phyloP scores from a whole-genome alignment of 2,329 filamentous ascomycete genomes.

The Fusarium ramigenum region DNA sequence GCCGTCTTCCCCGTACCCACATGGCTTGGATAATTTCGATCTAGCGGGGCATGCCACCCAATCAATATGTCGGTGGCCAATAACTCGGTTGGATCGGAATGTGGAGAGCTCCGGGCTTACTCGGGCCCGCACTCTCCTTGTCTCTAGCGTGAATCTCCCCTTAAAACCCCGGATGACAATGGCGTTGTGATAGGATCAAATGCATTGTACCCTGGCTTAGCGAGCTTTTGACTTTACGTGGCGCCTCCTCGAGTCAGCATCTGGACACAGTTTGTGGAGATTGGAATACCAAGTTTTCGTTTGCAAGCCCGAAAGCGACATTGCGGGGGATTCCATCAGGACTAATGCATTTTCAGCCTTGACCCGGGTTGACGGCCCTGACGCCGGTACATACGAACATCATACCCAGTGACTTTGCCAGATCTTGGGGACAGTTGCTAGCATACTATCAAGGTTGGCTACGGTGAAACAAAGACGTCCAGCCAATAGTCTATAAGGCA shows the following conservation, averaged over 20 bases:
- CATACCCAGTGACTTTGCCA: not conserved
- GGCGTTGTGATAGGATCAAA: not conserved
- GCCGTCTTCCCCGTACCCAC: not conserved
- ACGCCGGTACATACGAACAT: not conserved
- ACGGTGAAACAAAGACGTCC: rapidly evolving
- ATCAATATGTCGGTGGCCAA: not conserved
- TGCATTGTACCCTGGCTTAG: no score
- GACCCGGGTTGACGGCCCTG: rapidly evolving
- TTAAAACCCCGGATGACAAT: not conserved
- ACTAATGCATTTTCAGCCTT: not conserved
- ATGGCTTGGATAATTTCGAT: not conserved
- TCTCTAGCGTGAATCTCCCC: not conserved
- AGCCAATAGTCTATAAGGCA: rapidly evolving
- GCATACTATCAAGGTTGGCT: rapidly evolving
- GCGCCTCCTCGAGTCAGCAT: not conserved
- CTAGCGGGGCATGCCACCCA: not conserved
- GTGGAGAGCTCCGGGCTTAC: not conserved
- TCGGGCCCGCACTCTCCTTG: not conserved
- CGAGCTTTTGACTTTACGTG: not conserved
- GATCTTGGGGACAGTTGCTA: not conserved
- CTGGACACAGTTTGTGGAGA: not conserved
- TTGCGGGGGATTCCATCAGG: not conserved
- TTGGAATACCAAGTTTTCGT: not conserved
- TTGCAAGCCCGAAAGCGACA: not conserved
- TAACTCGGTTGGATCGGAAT: not conserved